Evolutionary conservation across 179 eudicot species (phyloP), one percentile per base, ranked within the genome.

Genomic region (Beta lomatogona): DNA sequence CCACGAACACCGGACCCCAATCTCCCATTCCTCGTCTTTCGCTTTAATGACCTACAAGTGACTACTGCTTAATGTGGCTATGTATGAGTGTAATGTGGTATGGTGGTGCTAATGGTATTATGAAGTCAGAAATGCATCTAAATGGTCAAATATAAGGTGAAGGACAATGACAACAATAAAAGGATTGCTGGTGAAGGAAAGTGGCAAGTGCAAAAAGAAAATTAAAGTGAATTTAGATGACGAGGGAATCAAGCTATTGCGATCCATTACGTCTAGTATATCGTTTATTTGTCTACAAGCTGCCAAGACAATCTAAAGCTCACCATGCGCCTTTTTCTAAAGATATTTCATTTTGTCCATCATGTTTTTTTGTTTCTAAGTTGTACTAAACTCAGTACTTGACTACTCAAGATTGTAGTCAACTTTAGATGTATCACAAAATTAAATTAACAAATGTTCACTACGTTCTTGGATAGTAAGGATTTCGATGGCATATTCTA

Each of bases 1-100:
- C 93, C 18, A 93, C 87, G 9, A 93, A 90, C 71, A 93, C 93
- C 48, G 95, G 93, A 31, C 90, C 97, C 97, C 94, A 91, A 77
- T 91, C 93, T 15, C 87, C 82, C 93, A 91, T 91, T n/a, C 16
- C 67, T 55, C 31, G 31, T 9, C 21, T 18, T 22, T 21, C 13
- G 13, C n/a, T n/a, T n/a, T n/a, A n/a, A n/a, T 25, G 9, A 59
- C n/a, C 54, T 54, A 9, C 4, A 59, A n/a, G 21, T 45, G 13
- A 12, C 63, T 46, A 25, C 11, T 18, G 46, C 25, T 16, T 60
- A 71, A 80, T 45, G 70, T 28, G 36, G 25, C 11, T 19, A 52
- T 48, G 14, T 58, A 60, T 66, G 44, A 36, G 41, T 77, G 55
- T 41, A 48, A 64, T 15, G 66, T 14, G 53, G 73, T 44, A 55